Evolutionary conservation across 2,329 filamentous ascomycete species (phyloP), one percentile per base, ranked within the genome.

Genomic region (Periconia sp.): DNA sequence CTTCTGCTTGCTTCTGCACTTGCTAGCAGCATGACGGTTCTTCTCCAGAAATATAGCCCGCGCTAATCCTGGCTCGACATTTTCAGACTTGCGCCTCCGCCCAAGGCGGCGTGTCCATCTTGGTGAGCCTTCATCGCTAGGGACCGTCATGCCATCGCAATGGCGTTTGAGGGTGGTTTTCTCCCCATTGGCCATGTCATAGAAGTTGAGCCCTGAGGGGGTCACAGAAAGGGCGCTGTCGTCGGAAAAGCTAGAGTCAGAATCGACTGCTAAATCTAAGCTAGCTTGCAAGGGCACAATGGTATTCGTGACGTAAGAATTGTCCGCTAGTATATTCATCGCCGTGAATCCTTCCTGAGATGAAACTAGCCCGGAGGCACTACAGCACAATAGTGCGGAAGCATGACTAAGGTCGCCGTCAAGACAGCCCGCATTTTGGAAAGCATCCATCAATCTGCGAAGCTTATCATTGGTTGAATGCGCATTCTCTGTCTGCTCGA

Each of bases 1-100:
- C 59, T 82, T 82, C 61, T 83, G 82, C 68, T 88, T 88, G 56
- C 81, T 80, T 4, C 87, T 79, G 58, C 86, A 89, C 58, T 88
- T 89, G 58, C 81, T 86, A 1, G 87, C 87, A 0, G 87, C 87
- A 5, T 86, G 71, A 5, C 86, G 78, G 63, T 90, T 90, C 42
- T 86, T 80, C 65, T 87, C 83, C 0, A 88, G 75, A 53, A 65
- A 66, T n/a, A 60, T 43, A 5, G 57, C 61, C 11, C 65, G 50
- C 22, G 59, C 61, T 6, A 63, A 61, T 5, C 56, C 57, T 1
- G 58, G 54, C 18, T 59, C 62, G 3, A 52, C 55, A 17, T 51
- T 50, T 9, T 55, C 50, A 2, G 49, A 55, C 9, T 40, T 54
- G 23, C 54, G 51, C 34, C 54, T 50, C 13, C 57, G 46, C 15